A percentile compares a stretch with the other conserved stretches of the same genome.
phyloP scores from a whole-genome alignment of 2,329 filamentous ascomycete genomes.

The Diaporthe helianthi region DNA sequence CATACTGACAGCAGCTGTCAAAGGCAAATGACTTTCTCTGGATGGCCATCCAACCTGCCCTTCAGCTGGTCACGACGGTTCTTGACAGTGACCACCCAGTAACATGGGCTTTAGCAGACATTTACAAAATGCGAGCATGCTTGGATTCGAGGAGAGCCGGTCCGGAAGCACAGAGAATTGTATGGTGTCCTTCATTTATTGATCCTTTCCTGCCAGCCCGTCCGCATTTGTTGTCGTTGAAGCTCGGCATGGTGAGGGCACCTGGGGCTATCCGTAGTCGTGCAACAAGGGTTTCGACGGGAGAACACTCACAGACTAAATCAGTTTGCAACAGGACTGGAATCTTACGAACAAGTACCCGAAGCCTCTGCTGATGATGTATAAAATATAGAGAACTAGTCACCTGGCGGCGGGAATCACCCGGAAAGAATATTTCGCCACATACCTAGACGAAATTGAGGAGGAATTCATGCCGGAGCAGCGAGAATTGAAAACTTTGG shows the following conservation, averaged over 20 bases:
- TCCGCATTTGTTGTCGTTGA: not conserved
- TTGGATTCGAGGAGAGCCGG: not conserved
- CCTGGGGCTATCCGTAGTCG: not conserved
- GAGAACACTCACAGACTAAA: not conserved
- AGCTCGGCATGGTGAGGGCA: not conserved
- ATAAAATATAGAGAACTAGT: not conserved
- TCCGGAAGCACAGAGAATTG: not conserved
- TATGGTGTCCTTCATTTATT: not conserved
- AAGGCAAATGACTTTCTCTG: slow-evolving; percentile 27
- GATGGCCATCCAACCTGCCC: slow-evolving; percentile 30
- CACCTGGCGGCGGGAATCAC: not conserved
- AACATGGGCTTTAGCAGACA: slow-evolving; percentile 28
- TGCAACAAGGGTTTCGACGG: not conserved
- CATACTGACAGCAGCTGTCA: not conserved
- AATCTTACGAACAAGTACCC: no score
- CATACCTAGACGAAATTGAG: not conserved
- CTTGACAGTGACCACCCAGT: slow-evolving; percentile 28
- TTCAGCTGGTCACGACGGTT: slow-evolving; percentile 28
- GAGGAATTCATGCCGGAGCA: slow-evolving; percentile 14
- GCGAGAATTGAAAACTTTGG: not conserved
- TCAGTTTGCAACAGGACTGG: not conserved
- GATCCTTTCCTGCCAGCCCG: not conserved
- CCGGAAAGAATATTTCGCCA: not conserved
- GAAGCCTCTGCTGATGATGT: not conserved
- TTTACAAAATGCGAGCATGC: slow-evolving; percentile 12